These are phyloP conservation scores for Solanum okadae DNA, from an alignment of 257 asterid species.

Conservation along the genomic window DNA sequence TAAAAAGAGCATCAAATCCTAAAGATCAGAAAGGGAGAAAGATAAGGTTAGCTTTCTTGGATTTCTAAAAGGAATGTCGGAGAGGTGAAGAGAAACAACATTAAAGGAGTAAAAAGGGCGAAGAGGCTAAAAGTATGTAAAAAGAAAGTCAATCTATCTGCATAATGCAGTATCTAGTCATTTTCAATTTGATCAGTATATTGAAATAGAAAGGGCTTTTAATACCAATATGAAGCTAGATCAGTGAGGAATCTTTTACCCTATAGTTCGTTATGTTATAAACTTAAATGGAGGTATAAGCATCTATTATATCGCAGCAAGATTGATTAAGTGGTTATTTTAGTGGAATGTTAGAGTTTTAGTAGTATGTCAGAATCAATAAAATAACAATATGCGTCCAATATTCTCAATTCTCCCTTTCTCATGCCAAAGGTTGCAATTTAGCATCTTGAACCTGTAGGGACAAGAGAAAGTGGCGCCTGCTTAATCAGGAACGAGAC, in stretches of 20 bases:
- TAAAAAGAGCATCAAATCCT: neutral
- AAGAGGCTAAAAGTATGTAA: neutral
- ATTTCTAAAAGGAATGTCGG: neutral
- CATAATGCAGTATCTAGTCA: neutral
- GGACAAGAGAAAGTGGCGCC: conserved; percentile 24
- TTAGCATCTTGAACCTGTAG: conserved; percentile 55
- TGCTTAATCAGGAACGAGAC: conserved; percentile 26
- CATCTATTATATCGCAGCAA: neutral
- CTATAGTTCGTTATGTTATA: neutral
- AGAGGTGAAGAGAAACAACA: neutral
- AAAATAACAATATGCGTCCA: conserved; percentile 18
- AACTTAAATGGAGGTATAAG: neutral
- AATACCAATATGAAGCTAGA: neutral
- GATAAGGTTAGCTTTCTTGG: neutral
- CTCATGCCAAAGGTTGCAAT: conserved; percentile 38
- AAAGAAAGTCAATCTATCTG: neutral
- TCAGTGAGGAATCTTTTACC: neutral
- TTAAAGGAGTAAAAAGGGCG: neutral
- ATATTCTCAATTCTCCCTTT: conserved; percentile 36
- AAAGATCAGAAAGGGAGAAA: neutral
- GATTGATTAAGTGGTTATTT: neutral
- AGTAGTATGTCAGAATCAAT: neutral
- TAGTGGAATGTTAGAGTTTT: neutral
- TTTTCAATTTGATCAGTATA: neutral
- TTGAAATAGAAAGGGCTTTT: neutral